These are phyloP conservation scores for Erodium texanum DNA, from an alignment of 441 rosid species.

Conservation along the genomic window DNA sequence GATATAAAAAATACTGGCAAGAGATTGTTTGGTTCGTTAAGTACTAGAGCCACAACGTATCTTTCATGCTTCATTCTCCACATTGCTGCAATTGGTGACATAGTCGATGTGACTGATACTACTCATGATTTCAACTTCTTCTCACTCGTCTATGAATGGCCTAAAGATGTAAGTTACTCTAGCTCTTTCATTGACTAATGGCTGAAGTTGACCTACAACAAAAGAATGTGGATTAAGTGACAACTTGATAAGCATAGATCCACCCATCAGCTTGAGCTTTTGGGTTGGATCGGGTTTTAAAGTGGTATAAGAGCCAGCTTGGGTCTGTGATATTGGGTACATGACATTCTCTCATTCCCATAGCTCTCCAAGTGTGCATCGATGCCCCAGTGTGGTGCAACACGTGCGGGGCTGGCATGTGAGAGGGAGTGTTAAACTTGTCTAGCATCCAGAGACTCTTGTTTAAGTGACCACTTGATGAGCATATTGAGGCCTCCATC, in stretches of 20 bases:
- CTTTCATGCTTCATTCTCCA: conserved; percentile 90
- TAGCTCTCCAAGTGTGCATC: too few species aligned
- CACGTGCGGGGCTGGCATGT: too few species aligned
- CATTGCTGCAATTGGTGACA: conserved; percentile 97
- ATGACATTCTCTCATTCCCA: too few species aligned
- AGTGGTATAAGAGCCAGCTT: too few species aligned
- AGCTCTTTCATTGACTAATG: conserved; percentile 10
- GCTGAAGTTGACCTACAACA: too few species aligned
- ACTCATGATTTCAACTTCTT: conserved; percentile 99
- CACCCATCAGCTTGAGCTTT: too few species aligned
- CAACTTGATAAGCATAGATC: too few species aligned
- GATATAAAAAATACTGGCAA: conserved; percentile 68
- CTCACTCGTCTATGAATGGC: conserved; percentile 94
- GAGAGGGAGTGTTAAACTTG: too few species aligned
- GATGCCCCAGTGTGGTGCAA: too few species aligned
- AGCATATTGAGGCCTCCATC: background rate
- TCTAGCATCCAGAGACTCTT: too few species aligned
- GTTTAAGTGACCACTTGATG: background rate
- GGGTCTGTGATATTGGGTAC: too few species aligned
- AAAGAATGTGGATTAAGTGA: background rate
- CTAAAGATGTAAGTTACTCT: conserved; percentile 75
- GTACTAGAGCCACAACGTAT: conserved; percentile 76
- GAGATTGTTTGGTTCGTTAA: conserved; percentile 67
- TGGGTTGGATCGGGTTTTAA: too few species aligned
- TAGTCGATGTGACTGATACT: conserved; percentile 96